Conservation (phyloP, 192 early-diverging fungal species). For the Oehlia diaphana region DNA sequence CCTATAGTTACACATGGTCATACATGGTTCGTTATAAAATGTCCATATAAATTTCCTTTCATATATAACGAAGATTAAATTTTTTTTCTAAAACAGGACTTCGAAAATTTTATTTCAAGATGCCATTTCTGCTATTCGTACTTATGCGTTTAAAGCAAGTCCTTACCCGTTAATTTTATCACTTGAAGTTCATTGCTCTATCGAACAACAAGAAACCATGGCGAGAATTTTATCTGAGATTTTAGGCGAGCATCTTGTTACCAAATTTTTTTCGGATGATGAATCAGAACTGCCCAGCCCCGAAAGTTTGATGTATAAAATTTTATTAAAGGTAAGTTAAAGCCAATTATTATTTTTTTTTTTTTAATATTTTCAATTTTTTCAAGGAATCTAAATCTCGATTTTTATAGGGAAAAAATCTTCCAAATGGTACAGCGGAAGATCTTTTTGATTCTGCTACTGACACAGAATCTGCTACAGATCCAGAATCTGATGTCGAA, state of each 20-base stretch:
- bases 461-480: conserved; percentile 38
- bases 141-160: conserved; percentile 83
- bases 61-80: not conserved
- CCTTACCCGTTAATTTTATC: conserved; percentile 84
- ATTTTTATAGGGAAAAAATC: conserved; percentile 22
- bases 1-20: conserved; percentile 84
- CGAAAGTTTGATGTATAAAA: conserved; percentile 61
- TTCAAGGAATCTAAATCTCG: not conserved
- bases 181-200: conserved; percentile 79
- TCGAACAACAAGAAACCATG: conserved; percentile 74
- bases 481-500: conserved; percentile 45
- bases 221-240: conserved; percentile 65
- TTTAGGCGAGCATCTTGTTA: conserved; percentile 69
- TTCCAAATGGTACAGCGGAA: not conserved
- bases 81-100: conserved; percentile 43
- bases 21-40: conserved; percentile 59
- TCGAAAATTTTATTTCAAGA: conserved; percentile 79
- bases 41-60: not conserved
- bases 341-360: not conserved
- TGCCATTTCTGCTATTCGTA: conserved; percentile 77
- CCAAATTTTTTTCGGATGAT: conserved; percentile 38
- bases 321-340: conserved; percentile 73
- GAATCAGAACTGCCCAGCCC: conserved; percentile 67
- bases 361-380: not conserved
- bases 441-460: conserved; percentile 24